These are phyloP conservation scores for Agrocybe praecox DNA, from an alignment of 768 basidiomycete species.

Conservation along the genomic window DNA sequence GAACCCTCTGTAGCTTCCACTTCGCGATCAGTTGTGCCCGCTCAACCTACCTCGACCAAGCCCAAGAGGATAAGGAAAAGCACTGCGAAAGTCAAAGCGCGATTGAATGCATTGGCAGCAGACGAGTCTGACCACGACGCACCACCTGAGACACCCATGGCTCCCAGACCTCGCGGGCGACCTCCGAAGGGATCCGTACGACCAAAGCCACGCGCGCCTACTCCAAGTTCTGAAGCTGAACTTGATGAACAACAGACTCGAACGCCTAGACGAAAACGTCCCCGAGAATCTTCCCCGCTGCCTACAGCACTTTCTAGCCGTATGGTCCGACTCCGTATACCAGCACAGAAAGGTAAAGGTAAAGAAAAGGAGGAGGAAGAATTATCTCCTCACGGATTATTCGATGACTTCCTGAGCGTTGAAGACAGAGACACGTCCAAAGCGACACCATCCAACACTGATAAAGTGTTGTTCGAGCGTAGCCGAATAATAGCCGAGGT, in stretches of 20 bases:
- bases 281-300: constrained; percentile 32
- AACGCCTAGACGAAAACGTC: constrained; percentile 48
- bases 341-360: constrained; percentile 57
- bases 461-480: constrained; percentile 74
- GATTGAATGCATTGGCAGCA: constrained; percentile 20
- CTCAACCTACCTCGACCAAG: constrained; percentile 12
- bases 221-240: constrained; percentile 40
- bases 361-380: constrained; percentile 71
- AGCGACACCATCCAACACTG: constrained; percentile 60
- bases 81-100: constrained; percentile 26
- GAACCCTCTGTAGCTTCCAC: constrained; percentile 30
- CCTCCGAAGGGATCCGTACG: constrained; percentile 4
- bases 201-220: constrained; percentile 11
- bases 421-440: constrained; percentile 74
- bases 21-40: constrained; percentile 26
- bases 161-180: constrained; percentile 7
- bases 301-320: constrained; percentile 19
- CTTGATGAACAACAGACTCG: constrained; percentile 25
- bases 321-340: constrained; percentile 52
- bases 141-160: constrained; percentile 24
- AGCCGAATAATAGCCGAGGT: constrained; percentile 80
- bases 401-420: constrained; percentile 77
- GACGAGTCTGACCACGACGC: constrained; percentile 29
- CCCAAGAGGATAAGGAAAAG: constrained; percentile 24
- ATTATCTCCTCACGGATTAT: constrained; percentile 55